Percentiles rank a stretch among this genome's conserved stretches.
phyloP scores from a whole-genome alignment of 73 alveolate species.

The Stentor roeselii region DNA sequence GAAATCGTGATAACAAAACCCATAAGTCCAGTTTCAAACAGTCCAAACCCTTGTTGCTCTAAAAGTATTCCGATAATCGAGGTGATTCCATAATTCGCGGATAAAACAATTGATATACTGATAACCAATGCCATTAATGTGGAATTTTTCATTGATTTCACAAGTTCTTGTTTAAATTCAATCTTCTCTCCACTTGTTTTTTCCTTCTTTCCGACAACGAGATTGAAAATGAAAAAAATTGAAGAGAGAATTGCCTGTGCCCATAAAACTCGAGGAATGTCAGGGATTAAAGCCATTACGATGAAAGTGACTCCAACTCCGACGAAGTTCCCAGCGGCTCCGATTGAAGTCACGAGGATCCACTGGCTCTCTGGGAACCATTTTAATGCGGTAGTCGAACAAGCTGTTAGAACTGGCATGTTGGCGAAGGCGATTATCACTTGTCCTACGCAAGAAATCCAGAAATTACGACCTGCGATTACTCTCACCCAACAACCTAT shows the following conservation, averaged over 20 bases:
- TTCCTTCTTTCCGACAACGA: not conserved
- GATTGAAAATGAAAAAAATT: not conserved
- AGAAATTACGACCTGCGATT: too few species aligned
- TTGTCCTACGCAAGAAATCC: not conserved
- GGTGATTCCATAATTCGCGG: not conserved
- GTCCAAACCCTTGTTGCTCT: not conserved
- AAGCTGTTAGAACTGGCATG: not conserved
- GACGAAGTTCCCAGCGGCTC: not conserved
- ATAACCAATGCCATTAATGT: not conserved
- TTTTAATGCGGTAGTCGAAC: not conserved
- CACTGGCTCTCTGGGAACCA: not conserved
- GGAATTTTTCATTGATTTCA: not conserved
- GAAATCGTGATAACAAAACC: not conserved
- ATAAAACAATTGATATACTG: not conserved
- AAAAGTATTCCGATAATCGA: not conserved
- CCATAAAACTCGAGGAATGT: not conserved
- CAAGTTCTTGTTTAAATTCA: not conserved
- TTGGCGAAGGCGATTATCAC: slow-evolving; percentile 2
- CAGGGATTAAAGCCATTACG: not conserved
- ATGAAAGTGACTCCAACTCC: slow-evolving; percentile 4
- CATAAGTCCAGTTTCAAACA: not conserved
- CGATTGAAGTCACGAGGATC: not conserved
- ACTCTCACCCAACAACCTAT: too few species aligned
- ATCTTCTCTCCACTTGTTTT: not conserved
- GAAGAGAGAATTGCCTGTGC: not conserved